Evolutionary conservation across 1,139 yeast genomes (phyloP).

Genomic region (Geotrichum australiense): DNA sequence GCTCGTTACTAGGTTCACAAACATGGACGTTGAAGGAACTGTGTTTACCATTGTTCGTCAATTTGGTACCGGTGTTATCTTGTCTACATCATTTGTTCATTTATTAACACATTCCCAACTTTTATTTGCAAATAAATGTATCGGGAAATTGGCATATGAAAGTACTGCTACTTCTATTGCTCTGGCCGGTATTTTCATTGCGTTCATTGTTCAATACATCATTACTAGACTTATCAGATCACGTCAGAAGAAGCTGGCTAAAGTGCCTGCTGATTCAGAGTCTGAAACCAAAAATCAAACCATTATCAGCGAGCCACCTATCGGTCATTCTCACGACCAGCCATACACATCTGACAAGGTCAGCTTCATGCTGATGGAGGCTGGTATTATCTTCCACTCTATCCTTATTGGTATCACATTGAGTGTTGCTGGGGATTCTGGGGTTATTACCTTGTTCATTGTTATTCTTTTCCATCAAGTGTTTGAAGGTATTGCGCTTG

Average conservation of each 20-base stretch:
- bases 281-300: conserved; percentile 6
- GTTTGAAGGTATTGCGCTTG: conserved; percentile 87
- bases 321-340: conserved; percentile 17
- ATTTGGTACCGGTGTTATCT: conserved; percentile 88
- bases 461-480: conserved; percentile 85
- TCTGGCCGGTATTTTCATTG: conserved; percentile 35
- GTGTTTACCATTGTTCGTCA: conserved; percentile 28
- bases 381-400: conserved; percentile 75
- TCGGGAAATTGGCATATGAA: conserved; percentile 42
- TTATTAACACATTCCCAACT: conserved; percentile 70
- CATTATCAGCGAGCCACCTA: conserved; percentile 5
- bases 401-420: conserved; percentile 69
- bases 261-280: conserved; percentile 1
- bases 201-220: conserved; percentile 33
- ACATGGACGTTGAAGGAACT: conserved; percentile 26
- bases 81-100: conserved; percentile 85
- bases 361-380: conserved; percentile 58
- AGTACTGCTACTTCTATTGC: conserved; percentile 34
- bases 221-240: conserved; percentile 25
- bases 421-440: conserved; percentile 62
- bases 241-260: conserved; percentile 14
- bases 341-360: conserved; percentile 21
- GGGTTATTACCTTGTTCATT: conserved; percentile 60
- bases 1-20: conserved; percentile 24
- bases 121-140: conserved; percentile 46